phyloP scores from a whole-genome alignment of 768 basidiomycete genomes.

The Mycena floridula region DNA sequence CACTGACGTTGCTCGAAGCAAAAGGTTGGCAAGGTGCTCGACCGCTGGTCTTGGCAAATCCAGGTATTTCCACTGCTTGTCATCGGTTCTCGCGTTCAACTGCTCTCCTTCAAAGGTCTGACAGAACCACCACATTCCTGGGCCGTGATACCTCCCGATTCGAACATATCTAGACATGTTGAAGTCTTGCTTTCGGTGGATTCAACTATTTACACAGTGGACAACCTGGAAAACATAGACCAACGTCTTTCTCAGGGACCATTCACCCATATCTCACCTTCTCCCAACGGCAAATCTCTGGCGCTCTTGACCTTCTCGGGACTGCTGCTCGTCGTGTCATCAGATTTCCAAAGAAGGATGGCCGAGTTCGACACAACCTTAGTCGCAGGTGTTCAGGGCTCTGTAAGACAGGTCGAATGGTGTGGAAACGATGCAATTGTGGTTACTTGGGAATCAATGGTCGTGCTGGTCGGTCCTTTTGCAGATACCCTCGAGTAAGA shows the following conservation, averaged over 20 bases:
- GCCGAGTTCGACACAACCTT: constrained; percentile 77
- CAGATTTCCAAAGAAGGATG: constrained; percentile 83
- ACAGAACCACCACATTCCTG: constrained; percentile 76
- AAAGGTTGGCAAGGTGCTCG: constrained; percentile 83
- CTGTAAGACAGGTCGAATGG: constrained; percentile 79
- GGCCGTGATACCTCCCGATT: constrained; percentile 86
- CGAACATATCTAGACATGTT: constrained; percentile 83
- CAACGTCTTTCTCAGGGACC: constrained; percentile 87
- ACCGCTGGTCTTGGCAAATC: constrained; percentile 64
- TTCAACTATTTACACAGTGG: constrained; percentile 74
- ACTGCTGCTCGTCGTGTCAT: constrained; percentile 88
- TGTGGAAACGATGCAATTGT: constrained; percentile 94
- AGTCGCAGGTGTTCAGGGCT: constrained; percentile 47
- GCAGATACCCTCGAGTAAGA: constrained; percentile 81
- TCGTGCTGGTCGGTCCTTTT: constrained; percentile 86
- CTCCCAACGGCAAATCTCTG: constrained; percentile 91
- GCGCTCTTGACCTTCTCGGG: constrained; percentile 73
- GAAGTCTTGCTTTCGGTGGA: constrained; percentile 85
- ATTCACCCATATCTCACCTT: constrained; percentile 80
- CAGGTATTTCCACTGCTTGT: constrained; percentile 45
- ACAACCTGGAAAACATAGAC: constrained; percentile 84
- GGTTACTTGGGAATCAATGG: constrained; percentile 73
- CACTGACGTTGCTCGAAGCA: constrained; percentile 74
- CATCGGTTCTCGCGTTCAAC: background rate
- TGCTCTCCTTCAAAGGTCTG: constrained; percentile 41